Evolutionary conservation across 2,329 filamentous ascomycete species (phyloP), one percentile per base, ranked within the genome.

Genomic region (Juglanconis oblonga): DNA sequence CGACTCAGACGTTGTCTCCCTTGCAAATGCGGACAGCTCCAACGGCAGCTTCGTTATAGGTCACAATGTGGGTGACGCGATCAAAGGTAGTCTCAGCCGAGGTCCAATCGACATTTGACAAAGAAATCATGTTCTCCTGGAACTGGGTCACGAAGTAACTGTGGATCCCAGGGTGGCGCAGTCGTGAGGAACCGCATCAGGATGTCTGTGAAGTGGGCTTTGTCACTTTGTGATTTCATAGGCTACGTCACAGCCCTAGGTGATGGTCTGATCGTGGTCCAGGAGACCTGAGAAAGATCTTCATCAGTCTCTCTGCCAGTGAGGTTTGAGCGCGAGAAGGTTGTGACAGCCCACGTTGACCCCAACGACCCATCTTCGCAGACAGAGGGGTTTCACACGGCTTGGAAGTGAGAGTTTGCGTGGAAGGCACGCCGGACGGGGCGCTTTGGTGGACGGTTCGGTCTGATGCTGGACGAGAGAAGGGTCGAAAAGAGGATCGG

Each of bases 301-400:
- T 57, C 17, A 45, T 29, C 14, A 14, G 5, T 31, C 29, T 29
- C 7, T 36, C 5, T 5, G 24, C 13, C 29, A 24, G 9, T 35
- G 32, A 24, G 10, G 6, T 5, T 13, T 49, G 24, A 9, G 10
- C 3, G 8, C 14, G 10, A 31, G 11, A n/a, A 4, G 50, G 32
- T 24, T 4, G n/a, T 2, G 32, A 11, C 10, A 24, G 48, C 53
- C 53, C 13, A 57, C 58, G 45, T 24, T 61, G 53, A 45, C 35
- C 53, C 53, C 58, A 61, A 35, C 58, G 58, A 53, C 53, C 49
- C 58, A 61, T 61, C 33, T 17, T 49, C 35, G 13, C n/a, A 33
- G 17, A 17, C 17, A 17, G 17, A 2, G 17, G 17, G 17, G 17
- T 17, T 17, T 17, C 17, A 17, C 17, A 17, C 17, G 17, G 17